Evolutionary conservation across 2,329 filamentous ascomycete genomes (phyloP).

Genomic region (Xylariaceae sp.): DNA sequence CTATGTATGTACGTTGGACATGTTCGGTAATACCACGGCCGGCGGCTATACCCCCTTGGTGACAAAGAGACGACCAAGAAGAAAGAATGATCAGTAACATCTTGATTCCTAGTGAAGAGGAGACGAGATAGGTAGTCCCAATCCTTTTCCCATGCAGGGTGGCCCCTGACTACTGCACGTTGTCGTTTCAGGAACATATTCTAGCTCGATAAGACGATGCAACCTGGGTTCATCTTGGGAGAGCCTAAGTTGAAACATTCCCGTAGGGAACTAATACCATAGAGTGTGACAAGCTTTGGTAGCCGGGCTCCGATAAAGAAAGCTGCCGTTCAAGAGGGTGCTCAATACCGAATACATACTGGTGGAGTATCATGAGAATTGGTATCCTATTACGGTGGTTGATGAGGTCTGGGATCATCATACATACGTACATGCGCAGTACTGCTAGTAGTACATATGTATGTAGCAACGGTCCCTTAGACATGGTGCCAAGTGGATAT

Average conservation of each 20-base stretch:
- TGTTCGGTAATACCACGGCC: not conserved
- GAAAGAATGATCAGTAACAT: not conserved
- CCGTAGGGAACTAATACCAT: not conserved
- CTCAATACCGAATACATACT: not conserved
- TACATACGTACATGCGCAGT: too few relatives aligned
- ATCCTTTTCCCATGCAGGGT: not conserved
- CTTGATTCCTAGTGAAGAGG: not conserved
- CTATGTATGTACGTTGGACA: not conserved
- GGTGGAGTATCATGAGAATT: not conserved
- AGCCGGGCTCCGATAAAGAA: not conserved
- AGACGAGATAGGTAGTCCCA: not conserved
- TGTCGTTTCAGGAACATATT: not conserved
- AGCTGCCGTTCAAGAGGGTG: not conserved
- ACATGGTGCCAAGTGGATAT: too few relatives aligned
- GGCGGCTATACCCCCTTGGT: not conserved
- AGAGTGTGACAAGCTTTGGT: not conserved
- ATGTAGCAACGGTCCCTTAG: too few relatives aligned
- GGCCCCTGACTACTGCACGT: not conserved
- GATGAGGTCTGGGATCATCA: not conserved
- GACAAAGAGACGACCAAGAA: not conserved
- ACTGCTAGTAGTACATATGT: too few relatives aligned
- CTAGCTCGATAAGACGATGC: not conserved
- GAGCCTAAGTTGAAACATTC: not conserved
- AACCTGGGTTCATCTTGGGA: not conserved
- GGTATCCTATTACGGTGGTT: not conserved